phyloP scores from a whole-genome alignment of 306 rosid genomes.

The Acacia melanoxylon region DNA sequence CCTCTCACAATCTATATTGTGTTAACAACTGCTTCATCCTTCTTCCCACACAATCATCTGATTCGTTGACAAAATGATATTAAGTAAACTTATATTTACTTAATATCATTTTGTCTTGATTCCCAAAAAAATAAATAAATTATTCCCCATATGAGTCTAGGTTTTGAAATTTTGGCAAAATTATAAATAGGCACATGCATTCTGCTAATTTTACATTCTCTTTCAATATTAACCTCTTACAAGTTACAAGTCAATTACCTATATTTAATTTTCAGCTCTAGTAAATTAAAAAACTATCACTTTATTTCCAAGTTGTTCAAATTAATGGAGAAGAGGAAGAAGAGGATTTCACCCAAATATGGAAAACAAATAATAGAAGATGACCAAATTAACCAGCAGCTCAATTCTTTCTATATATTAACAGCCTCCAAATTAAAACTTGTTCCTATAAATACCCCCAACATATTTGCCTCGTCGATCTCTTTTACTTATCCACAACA shows the following conservation, averaged over 20 bases:
- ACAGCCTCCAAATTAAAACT: not conserved
- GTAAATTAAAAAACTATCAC: too few relatives aligned
- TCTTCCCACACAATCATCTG: too few relatives aligned
- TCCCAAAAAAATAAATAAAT: too few relatives aligned
- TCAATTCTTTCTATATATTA: not conserved
- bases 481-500: not conserved
- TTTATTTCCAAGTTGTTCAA: not conserved
- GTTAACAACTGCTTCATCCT: too few relatives aligned
- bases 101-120: too few relatives aligned
- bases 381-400: not conserved
- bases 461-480: not conserved
- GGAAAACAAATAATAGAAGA: not conserved
- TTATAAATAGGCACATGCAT: not conserved
- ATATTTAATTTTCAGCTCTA: not conserved
- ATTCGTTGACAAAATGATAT: too few relatives aligned
- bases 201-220: too few relatives aligned
- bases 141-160: too few relatives aligned
- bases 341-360: not conserved
- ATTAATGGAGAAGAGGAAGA: not conserved
- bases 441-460: not conserved
- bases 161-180: too few relatives aligned
- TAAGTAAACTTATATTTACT: too few relatives aligned
- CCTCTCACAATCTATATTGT: too few relatives aligned
- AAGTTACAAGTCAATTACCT: not conserved
- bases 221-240: too few relatives aligned